Conservation (phyloP, 2,329 filamentous ascomycete species). For the Pestalotiopsis sp. region DNA sequence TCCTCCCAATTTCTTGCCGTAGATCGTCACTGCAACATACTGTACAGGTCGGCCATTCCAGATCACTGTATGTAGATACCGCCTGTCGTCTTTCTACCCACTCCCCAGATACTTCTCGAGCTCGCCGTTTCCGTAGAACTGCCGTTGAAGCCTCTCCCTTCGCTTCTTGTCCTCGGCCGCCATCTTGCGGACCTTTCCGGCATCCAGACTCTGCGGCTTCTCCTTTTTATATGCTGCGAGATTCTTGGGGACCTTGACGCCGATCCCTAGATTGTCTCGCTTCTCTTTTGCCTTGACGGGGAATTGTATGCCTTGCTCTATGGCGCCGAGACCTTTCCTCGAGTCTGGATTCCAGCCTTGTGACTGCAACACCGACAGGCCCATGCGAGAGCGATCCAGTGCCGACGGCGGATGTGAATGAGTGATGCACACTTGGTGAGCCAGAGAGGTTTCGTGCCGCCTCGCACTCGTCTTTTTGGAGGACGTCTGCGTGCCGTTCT, state of each 20-base stretch:
- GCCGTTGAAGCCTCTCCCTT: constrained; percentile 63
- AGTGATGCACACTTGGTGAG: constrained; percentile 69
- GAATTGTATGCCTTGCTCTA: constrained; percentile 71
- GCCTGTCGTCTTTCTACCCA: constrained; percentile 14
- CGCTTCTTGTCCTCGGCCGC: constrained; percentile 64
- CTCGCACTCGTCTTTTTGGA: constrained; percentile 12
- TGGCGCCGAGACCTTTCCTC: constrained; percentile 69
- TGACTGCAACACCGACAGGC: constrained; percentile 64
- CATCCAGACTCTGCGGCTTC: constrained; percentile 58
- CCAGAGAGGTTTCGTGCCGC: constrained; percentile 62
- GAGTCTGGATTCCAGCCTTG: constrained; percentile 78
- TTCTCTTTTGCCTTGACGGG: constrained; percentile 76
- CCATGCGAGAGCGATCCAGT: constrained; percentile 70
- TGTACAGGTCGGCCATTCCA: neutral
- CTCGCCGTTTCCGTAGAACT: constrained; percentile 77
- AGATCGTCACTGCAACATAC: neutral
- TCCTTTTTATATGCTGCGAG: constrained; percentile 40
- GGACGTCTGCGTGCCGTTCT: constrained; percentile 11
- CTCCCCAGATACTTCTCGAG: constrained; percentile 71
- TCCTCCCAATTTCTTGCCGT: neutral
- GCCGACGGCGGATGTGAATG: constrained; percentile 75
- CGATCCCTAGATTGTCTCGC: constrained; percentile 74
- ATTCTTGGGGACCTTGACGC: constrained; percentile 48
- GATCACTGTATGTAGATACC: neutral
- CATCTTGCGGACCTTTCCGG: constrained; percentile 68